Percentiles rank a stretch among this genome's conserved stretches.
Conservation (phyloP, 1,139 yeast species). For the Sugiyamaella novakii region DNA sequence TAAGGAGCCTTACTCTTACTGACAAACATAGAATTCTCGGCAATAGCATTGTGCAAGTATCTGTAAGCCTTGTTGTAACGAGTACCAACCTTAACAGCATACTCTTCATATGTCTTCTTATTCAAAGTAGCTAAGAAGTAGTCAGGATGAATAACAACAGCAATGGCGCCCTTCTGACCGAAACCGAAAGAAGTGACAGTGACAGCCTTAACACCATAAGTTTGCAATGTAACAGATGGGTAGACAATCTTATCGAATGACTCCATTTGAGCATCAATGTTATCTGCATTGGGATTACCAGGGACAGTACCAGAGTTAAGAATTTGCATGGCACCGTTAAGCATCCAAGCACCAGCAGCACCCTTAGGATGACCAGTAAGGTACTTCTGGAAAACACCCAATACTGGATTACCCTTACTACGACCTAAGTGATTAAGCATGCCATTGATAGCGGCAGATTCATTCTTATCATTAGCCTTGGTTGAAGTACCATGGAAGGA, state of each 20-base stretch:
- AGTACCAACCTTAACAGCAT: constrained; percentile 67
- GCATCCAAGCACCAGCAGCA: constrained; percentile 99
- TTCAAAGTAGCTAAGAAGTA: constrained; percentile 85
- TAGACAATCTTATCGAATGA: constrained; percentile 84
- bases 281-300: constrained; percentile 98
- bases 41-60: constrained; percentile 94
- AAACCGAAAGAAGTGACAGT: constrained; percentile 97
- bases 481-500: constrained; percentile 99
- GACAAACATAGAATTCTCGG: constrained; percentile 86
- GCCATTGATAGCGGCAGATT: constrained; percentile 82
- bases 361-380: constrained; percentile 99
- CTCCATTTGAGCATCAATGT: constrained; percentile 80
- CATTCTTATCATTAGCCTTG: constrained; percentile 97
- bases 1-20: constrained; percentile 95
- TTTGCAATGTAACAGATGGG: constrained; percentile 91
- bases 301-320: constrained; percentile 93
- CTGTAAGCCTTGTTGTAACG: constrained; percentile 93
- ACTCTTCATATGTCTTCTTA: constrained; percentile 65
- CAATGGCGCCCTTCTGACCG: constrained; percentile 99
- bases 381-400: constrained; percentile 98
- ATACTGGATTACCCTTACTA: constrained; percentile 94
- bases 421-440: constrained; percentile 97
- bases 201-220: constrained; percentile 97
- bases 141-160: constrained; percentile 88
- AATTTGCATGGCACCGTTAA: constrained; percentile 96